These are phyloP conservation scores for Rubroshorea leprosula DNA, from an alignment of 345 rosid genomes.

Conservation along the genomic window DNA sequence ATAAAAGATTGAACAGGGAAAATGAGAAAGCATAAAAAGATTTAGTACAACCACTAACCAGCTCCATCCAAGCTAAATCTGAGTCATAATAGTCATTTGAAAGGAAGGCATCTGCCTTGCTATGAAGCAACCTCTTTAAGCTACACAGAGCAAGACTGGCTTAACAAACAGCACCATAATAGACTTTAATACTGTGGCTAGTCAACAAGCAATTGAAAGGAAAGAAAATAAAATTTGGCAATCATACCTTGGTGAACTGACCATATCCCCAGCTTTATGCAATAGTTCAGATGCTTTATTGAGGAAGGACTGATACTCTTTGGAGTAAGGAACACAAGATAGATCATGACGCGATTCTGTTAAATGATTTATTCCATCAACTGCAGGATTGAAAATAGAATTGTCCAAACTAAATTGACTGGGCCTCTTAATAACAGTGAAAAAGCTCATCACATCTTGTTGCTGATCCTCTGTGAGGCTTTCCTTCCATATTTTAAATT, in stretches of 20 bases:
- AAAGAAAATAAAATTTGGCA: constrained; percentile 16
- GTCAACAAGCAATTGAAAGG: constrained; percentile 2
- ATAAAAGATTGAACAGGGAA: not conserved
- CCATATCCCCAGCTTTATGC: constrained; percentile 78
- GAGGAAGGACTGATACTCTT: constrained; percentile 60
- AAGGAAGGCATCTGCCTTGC: constrained; percentile 86
- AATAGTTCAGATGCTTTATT: constrained; percentile 59
- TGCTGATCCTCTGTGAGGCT: constrained; percentile 49
- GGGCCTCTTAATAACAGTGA: constrained; percentile 66
- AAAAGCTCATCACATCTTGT: constrained; percentile 62
- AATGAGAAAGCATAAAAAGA: not conserved
- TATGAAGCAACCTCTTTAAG: constrained; percentile 77
- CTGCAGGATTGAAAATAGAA: constrained; percentile 26
- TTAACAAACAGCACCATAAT: constrained; percentile 11
- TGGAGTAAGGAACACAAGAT: constrained; percentile 56
- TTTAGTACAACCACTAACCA: constrained; percentile 44
- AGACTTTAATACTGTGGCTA: not conserved
- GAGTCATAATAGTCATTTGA: constrained; percentile 89
- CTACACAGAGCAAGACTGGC: constrained; percentile 34
- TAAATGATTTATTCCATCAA: constrained; percentile 24
- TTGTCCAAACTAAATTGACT: constrained; percentile 45
- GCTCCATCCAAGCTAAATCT: constrained; percentile 95
- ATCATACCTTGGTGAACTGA: constrained; percentile 60
- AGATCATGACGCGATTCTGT: constrained; percentile 41
- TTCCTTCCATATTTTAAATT: constrained; percentile 64